phyloP scores from a whole-genome alignment of 768 basidiomycete species.

The Paxillus involutus region DNA sequence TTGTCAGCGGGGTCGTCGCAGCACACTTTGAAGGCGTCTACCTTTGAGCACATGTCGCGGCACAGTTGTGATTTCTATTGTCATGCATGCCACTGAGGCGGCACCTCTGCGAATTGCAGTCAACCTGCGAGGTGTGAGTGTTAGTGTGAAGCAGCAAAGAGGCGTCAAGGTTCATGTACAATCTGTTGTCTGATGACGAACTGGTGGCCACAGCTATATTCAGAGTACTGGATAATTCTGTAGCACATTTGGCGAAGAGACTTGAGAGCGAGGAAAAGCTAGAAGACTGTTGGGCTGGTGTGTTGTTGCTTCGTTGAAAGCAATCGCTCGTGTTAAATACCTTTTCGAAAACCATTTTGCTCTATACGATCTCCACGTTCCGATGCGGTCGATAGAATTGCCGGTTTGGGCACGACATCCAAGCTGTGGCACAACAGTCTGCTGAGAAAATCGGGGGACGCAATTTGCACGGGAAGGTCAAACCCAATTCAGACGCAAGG shows the following conservation, averaged over 20 bases:
- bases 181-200: constrained; percentile 30
- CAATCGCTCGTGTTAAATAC: constrained; percentile 24
- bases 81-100: constrained; percentile 39
- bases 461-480: constrained; percentile 9
- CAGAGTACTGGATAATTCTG: constrained; percentile 31
- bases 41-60: constrained; percentile 36
- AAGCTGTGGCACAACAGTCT: constrained; percentile 4
- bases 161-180: constrained; percentile 23
- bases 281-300: constrained; percentile 1
- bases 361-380: background rate
- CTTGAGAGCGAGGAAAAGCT: background rate
- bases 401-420: background rate
- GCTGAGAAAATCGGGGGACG: constrained; percentile 18
- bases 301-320: background rate
- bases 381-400: background rate
- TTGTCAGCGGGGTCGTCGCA: background rate
- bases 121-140: constrained; percentile 37
- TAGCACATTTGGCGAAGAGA: constrained; percentile 31
- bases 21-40: constrained; percentile 16
- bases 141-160: background rate
- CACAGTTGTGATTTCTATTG: constrained; percentile 35
- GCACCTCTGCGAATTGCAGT: constrained; percentile 44
- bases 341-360: background rate
- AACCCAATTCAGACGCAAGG: no score
- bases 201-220: constrained; percentile 35